Evolutionary conservation across 768 basidiomycete species (phyloP), one percentile per base, ranked within the genome.

Genomic region (Chalciporus chontae): DNA sequence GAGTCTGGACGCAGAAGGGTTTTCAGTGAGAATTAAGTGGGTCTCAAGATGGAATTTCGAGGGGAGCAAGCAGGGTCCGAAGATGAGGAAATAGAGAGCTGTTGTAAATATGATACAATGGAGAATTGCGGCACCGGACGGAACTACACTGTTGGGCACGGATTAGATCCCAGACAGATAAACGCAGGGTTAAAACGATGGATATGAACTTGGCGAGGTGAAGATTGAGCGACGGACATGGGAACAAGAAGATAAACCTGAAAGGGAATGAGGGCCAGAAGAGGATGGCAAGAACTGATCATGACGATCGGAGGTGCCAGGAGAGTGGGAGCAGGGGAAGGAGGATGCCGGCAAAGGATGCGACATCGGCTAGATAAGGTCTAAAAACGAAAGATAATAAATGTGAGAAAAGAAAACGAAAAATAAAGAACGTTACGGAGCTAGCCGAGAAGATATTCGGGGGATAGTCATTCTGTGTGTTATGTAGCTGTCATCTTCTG

Each of bases 401-500:
- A 44, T 26, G 26, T 8, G 26, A 47, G 43, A 21, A 43, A 39
- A 21, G 19, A 47, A 60, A 49, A 44, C 3, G n/a, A 49, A 51
- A 61, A 37, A 47, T 7, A 15, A 34, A 4, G 43, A 43, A 46
- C 29, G 42, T 47, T 44, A 40, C 67, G 65, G 65, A 52, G 43
- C 45, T 63, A 38, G 63, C 65, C 65, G 65, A 69, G 41, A 21
- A 39, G 56, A 48, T 56, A 57, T 60, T 52, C 62, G 51, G n/a
- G n/a, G n/a, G 38, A 39, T 52, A 27, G 36, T 40, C 43, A 42
- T 43, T 54, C 50, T 52, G 53, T 38, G 52, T 11, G 61, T 63
- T 64, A 66, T 66, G 64, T 63, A 69, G 39, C 54, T 52, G 63
- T 47, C 39, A 59, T 65, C 55, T 58, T 67, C 61, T 68, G 60